Base-by-base conservation (phyloP, 176 grass and related monocot genomes). In the Microstegium vimineum region DNA sequence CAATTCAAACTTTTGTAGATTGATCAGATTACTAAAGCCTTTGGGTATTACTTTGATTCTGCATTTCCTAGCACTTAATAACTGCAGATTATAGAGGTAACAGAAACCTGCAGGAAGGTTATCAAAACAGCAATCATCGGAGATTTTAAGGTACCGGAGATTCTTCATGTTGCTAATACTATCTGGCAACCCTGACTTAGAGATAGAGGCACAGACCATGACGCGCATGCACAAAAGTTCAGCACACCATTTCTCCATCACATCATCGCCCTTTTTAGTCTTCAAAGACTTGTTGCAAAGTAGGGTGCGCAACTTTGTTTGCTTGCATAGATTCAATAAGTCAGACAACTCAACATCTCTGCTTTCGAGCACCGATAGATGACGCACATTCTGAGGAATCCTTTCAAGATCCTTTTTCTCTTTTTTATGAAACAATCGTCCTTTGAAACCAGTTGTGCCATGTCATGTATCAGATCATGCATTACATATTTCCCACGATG, bases 61-160 rank as follows among this genome's bases (percentile, higher is more conserved):
- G 12, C 26, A 56, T 1, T 66, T 20, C 5, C 5, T 5, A 1
- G 8, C 1, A 57, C 5, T 0, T n/a, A 76, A 15, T 42, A 17
- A 2, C 62, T 84, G 72, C 3, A 76, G 33, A 41, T 59, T 68
- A 33, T 76, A 68, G 6, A 76, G 82, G 61, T 6, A 10, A 68
- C 2, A 43, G 0, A 68, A 2, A 1, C 5, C 6, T 3, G 10
- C 0, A 1, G 82, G 71, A n/a, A 84, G 3, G 4, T 28, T 41
- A 47, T 5, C 0, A 1, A 37, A 17, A 12, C 0, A 0, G 30
- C 13, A 35, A 4, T 0, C 0, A 4, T 0, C 22, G 0, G 36
- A 41, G 40, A 41, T 56, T 5, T 66, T 1, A 41, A 84, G 14
- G 82, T 59, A 76, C 6, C 61, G 25, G 32, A 84, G 82, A 68